A percentile compares a stretch with the other conserved stretches of the same genome.
Evolutionary conservation across 208 protist species (phyloP).

Genomic region (Trypanosoma platydactyli): DNA sequence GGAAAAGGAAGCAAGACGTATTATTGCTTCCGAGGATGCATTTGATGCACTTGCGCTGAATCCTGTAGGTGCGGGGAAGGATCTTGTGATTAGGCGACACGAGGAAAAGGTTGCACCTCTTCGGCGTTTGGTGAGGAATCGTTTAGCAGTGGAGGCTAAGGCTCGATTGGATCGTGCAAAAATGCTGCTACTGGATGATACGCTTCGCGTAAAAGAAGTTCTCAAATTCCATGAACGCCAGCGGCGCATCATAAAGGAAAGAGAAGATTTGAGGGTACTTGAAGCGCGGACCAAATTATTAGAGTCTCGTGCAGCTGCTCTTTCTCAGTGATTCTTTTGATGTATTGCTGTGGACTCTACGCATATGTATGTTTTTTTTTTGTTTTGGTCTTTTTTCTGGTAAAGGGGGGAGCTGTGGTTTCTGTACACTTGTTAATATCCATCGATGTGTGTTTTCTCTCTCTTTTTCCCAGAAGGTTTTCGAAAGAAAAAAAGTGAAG

Average conservation of each 20-base stretch:
- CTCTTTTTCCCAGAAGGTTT: not conserved
- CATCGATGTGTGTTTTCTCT: not conserved
- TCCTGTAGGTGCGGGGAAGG: conserved; percentile 43
- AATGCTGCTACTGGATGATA: conserved; percentile 68
- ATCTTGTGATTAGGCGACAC: conserved; percentile 53
- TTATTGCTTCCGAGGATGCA: conserved; percentile 64
- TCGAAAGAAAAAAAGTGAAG: not conserved
- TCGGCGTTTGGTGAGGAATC: conserved; percentile 71
- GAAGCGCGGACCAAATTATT: conserved; percentile 68
- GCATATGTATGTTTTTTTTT: conserved; percentile 10
- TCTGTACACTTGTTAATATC: conserved; percentile 1
- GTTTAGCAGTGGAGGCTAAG: conserved; percentile 75
- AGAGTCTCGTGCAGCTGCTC: conserved; percentile 54
- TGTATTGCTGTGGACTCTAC: not conserved
- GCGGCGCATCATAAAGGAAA: conserved; percentile 32
- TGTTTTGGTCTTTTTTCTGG: not conserved
- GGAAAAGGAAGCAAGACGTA: conserved; percentile 62
- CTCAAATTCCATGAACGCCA: conserved; percentile 36
- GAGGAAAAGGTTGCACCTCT: conserved; percentile 66
- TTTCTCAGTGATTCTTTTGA: conserved; percentile 4
- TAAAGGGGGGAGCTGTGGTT: not conserved
- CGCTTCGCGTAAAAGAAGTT: conserved; percentile 56
- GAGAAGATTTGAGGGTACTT: conserved; percentile 49
- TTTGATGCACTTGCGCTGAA: conserved; percentile 79
- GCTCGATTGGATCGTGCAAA: conserved; percentile 76